Evolutionary conservation across 306 rosid genomes (phyloP).

Genomic region (Phaseolus lunatus): DNA sequence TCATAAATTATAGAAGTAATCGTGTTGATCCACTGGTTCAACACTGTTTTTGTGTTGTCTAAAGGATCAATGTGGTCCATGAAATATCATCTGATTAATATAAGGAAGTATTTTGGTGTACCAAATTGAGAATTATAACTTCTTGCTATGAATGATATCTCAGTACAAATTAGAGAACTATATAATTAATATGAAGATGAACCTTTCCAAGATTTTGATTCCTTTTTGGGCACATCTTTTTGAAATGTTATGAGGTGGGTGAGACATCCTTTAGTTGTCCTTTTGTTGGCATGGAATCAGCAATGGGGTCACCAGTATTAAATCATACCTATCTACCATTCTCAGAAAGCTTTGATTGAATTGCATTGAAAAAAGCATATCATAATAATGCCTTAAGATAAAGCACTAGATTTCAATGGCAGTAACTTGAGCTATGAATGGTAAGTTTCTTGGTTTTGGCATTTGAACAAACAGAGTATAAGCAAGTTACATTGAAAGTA

Average conservation of each 20-base stretch:
- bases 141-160: no score
- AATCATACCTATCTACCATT: slow-evolving; percentile 38
- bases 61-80: slow-evolving; percentile 8
- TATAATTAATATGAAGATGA: slow-evolving; percentile 13
- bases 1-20: not conserved
- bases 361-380: not conserved
- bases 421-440: not conserved
- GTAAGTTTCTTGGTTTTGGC: not conserved
- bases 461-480: not conserved
- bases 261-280: slow-evolving; percentile 29
- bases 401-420: not conserved
- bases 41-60: slow-evolving; percentile 33
- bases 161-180: no score
- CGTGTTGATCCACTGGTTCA: slow-evolving; percentile 28
- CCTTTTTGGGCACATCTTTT: not conserved
- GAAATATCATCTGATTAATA: slow-evolving; percentile 16
- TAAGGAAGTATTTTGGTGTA: slow-evolving; percentile 26
- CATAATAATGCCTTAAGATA: not conserved
- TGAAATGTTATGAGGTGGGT: slow-evolving; percentile 19
- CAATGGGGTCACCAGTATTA: slow-evolving; percentile 2
- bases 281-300: slow-evolving; percentile 31
- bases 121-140: not conserved
- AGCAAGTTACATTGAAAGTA: not conserved
- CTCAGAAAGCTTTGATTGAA: slow-evolving; percentile 39
- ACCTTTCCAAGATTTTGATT: slow-evolving; percentile 19